phyloP scores from a whole-genome alignment of 768 basidiomycete species.

The Lactarius quietus region DNA sequence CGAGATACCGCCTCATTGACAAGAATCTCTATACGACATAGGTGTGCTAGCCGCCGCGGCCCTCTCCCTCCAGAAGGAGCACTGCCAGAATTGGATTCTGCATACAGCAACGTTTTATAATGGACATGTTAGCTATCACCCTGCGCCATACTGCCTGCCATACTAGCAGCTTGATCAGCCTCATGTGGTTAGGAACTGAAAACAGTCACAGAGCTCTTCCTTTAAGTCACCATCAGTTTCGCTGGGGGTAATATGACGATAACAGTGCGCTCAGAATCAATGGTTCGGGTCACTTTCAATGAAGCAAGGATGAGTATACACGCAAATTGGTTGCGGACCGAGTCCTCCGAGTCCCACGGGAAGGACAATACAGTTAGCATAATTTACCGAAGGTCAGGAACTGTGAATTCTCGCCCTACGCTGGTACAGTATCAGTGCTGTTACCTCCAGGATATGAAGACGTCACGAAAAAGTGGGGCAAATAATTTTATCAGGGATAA shows the following conservation, averaged over 20 bases:
- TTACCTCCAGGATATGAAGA: background rate
- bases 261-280: background rate
- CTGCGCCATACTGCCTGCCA: too few relatives aligned
- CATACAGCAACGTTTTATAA: background rate
- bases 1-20: background rate
- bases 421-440: background rate
- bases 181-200: too few relatives aligned
- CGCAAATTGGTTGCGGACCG: slow-evolving; percentile 1
- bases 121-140: too few relatives aligned
- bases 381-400: slow-evolving; percentile 4
- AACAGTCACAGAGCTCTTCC: too few relatives aligned
- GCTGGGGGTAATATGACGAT: background rate
- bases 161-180: background rate
- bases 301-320: background rate
- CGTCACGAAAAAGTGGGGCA: background rate
- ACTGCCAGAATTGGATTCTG: background rate
- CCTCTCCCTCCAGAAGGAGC: background rate
- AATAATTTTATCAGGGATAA: background rate
- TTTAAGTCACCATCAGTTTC: background rate
- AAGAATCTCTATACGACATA: background rate
- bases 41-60: background rate
- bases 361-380: background rate
- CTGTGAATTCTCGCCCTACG: background rate
- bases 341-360: background rate
- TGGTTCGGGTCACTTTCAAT: background rate